phyloP scores from a whole-genome alignment of 148 eudicot genomes.

The Vaccinium myrtillus region DNA sequence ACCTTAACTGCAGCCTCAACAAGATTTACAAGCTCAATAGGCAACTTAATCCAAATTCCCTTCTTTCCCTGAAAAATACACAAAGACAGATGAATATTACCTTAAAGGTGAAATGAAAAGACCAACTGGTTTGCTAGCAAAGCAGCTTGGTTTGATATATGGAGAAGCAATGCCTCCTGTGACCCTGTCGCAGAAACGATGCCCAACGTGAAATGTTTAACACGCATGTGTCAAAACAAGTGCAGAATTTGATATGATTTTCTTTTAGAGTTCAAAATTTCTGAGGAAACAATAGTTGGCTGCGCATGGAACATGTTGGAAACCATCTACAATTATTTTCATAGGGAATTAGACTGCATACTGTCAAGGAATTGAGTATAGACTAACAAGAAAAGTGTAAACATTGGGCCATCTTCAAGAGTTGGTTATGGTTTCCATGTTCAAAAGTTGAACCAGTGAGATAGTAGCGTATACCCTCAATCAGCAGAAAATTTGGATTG shows the following conservation, averaged over 20 bases:
- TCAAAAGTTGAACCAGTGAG: not conserved
- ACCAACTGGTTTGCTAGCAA: not conserved
- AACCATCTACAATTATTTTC: not conserved
- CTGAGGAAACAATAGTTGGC: not conserved
- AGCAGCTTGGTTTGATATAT: not conserved
- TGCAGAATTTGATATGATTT: not conserved
- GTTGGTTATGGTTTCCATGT: not conserved
- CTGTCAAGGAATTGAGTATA: not conserved
- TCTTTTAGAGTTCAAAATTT: not conserved
- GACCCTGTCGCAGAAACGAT: not conserved
- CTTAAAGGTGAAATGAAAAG: not conserved
- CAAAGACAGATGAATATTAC: not conserved
- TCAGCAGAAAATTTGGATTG: not conserved
- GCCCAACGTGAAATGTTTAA: not conserved
- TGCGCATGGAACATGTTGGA: not conserved
- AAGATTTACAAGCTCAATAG: constrained; percentile 14
- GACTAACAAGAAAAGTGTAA: not conserved
- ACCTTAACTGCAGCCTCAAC: constrained; percentile 16
- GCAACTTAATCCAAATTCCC: constrained; percentile 16
- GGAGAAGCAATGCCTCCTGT: not conserved
- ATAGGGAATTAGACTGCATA: not conserved
- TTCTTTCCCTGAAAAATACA: constrained; percentile 38
- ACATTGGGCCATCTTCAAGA: not conserved
- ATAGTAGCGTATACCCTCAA: not conserved
- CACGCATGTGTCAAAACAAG: not conserved